Evolutionary conservation across 345 rosid species (phyloP).

Genomic region (Crucihimalaya himalaica): DNA sequence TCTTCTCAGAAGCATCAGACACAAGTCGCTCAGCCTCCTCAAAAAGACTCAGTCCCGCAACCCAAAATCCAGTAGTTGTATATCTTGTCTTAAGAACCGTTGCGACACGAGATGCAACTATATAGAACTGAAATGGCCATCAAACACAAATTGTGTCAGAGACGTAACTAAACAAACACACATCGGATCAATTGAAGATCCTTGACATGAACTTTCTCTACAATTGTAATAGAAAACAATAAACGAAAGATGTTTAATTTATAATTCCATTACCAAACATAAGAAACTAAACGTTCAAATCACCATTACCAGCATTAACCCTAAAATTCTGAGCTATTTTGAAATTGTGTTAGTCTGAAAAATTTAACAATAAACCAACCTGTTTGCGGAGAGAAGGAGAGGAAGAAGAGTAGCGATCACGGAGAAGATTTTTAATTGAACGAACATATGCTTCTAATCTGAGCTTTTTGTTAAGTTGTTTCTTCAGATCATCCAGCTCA

Average conservation of each 20-base stretch:
- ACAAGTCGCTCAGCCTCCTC: conserved; percentile 57
- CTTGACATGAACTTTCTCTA: not conserved
- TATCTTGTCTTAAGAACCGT: conserved; percentile 79
- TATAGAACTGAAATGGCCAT: conserved; percentile 55
- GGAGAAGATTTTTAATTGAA: conserved; percentile 59
- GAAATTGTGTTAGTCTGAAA: not conserved
- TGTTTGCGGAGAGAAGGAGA: no score
- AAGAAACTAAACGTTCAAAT: not conserved
- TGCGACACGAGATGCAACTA: conserved; percentile 77
- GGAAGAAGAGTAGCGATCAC: conserved; percentile 54
- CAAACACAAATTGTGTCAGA: no score
- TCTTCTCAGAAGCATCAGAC: conserved; percentile 63
- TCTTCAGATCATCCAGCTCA: conserved; percentile 71
- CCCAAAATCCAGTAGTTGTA: conserved; percentile 91
- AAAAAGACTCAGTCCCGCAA: conserved; percentile 69
- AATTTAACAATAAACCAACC: conserved; percentile 30
- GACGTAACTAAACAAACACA: not conserved
- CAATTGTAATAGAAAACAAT: not conserved
- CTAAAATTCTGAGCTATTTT: not conserved
- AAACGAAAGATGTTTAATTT: not conserved
- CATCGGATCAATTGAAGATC: not conserved
- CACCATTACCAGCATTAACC: not conserved
- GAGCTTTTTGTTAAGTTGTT: conserved; percentile 75
- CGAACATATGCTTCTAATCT: conserved; percentile 76
- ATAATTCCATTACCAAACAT: conserved; percentile 1